Evolutionary conservation across 768 basidiomycete species (phyloP), one percentile per base, ranked within the genome.

Genomic region (Cystofilobasidium ferigula): DNA sequence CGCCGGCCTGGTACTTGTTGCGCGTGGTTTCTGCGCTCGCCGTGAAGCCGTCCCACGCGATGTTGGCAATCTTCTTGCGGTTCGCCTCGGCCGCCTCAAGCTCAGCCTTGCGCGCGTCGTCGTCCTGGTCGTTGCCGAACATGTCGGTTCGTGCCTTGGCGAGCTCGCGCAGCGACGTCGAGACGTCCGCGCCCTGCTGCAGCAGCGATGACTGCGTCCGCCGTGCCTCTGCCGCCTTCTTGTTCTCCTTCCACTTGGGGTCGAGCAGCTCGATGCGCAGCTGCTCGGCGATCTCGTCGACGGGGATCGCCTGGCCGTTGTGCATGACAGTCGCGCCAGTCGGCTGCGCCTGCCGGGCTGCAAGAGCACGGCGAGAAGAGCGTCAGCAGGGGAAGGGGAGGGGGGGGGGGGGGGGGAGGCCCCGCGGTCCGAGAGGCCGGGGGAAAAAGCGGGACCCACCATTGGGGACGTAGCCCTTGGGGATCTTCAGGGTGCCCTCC

Each of bases 1-100:
- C 91, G 69, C 87, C 86, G 20, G 84, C 85, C 57, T 92, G 92
- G 80, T 86, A 99, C 73, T 90, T 90, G 81, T 92, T 88, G 73
- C 92, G 80, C 0, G 91, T 95, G 70, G 84, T 85, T 57, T 86
- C 86, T 78, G 93, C 97, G 51, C 90, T 88, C 51, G 90, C 88
- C 1, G 93, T 93, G 76, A 98, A 93, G 71, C 95, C 95, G 77
- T 98, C 95, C 95, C 95, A 99, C 57, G 97, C 89, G 70, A 89
- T 88, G 74, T 88, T 92, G 77, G 98, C 95, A 74, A 85, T 84
- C 75, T 94, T 93, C 74, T 84, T 87, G 70, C 90, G 81, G 72
- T 82, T 83, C 69, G 85, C 83, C n/a, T n/a, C n/a, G n/a, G n/a
- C n/a, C n/a, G n/a, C n/a, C n/a, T n/a, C n/a, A n/a, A n/a, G n/a